Evolutionary conservation across 2,329 filamentous ascomycete genomes (phyloP).

Genomic region (Aspergillus fructus): DNA sequence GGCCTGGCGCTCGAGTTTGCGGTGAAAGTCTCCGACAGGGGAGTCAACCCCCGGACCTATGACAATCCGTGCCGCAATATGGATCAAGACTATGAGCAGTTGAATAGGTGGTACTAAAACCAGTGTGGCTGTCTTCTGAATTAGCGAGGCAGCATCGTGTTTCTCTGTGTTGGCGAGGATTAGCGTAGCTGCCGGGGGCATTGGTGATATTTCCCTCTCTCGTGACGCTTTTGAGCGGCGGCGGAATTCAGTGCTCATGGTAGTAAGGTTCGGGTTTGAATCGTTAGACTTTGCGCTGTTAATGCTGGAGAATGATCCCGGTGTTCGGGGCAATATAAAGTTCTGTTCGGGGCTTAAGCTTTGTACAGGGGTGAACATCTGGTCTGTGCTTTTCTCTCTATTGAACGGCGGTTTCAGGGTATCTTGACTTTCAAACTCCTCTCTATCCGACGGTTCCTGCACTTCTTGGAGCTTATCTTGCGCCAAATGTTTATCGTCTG

Average conservation of each 20-base stretch:
- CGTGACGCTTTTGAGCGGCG: constrained; percentile 57
- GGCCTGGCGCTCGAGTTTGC: constrained; percentile 17
- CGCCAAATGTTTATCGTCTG: constrained; percentile 2
- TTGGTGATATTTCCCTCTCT: constrained; percentile 62
- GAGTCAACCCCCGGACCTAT: constrained; percentile 29
- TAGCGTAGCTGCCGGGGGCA: constrained; percentile 67
- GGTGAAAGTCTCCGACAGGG: constrained; percentile 17
- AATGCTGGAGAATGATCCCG: constrained; percentile 2
- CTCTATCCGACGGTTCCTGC: not conserved
- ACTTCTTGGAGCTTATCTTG: not conserved
- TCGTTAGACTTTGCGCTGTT: constrained; percentile 27
- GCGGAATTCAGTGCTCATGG: constrained; percentile 42
- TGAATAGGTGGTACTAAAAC: constrained; percentile 78
- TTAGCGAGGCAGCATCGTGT: constrained; percentile 62
- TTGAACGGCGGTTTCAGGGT: constrained; percentile 15
- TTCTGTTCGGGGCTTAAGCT: constrained; percentile 11
- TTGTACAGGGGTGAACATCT: not conserved
- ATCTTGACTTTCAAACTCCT: constrained; percentile 1
- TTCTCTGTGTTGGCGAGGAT: constrained; percentile 51
- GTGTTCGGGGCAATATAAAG: not conserved
- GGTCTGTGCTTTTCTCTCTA: constrained; percentile 10
- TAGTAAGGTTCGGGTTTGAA: constrained; percentile 24
- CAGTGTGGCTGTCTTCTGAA: constrained; percentile 74
- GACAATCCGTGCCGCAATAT: constrained; percentile 74
- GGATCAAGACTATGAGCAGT: constrained; percentile 74